These are phyloP conservation scores for Sideroxylon spinosum DNA, from an alignment of 179 eudicot species.

Conservation along the genomic window DNA sequence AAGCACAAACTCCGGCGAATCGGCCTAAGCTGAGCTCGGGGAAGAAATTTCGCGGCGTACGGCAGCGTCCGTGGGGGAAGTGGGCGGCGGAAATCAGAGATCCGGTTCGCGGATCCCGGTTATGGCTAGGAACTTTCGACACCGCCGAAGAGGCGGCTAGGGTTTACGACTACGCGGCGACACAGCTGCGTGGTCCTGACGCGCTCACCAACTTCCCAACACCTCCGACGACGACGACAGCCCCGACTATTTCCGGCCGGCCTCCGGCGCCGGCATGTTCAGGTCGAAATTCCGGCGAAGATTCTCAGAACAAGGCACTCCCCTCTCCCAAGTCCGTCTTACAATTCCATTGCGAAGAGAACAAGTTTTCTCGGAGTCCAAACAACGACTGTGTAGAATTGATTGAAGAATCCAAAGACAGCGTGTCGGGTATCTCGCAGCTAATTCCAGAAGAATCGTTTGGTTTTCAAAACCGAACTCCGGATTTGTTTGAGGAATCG, in stretches of 20 bases:
- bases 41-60: conserved; percentile 56
- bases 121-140: conserved; percentile 75
- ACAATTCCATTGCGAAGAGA: conserved; percentile 25
- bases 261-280: conserved; percentile 24
- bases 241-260: background rate
- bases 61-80: conserved; percentile 82
- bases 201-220: conserved; percentile 66
- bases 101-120: conserved; percentile 51
- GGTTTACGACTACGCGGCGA: conserved; percentile 79
- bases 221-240: conserved; percentile 15
- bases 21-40: conserved; percentile 22
- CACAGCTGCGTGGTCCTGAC: conserved; percentile 70
- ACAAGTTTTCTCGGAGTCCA: conserved; percentile 15
- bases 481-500: conserved; percentile 41
- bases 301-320: conserved; percentile 29
- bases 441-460: conserved; percentile 42
- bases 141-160: conserved; percentile 86
- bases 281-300: conserved; percentile 54
- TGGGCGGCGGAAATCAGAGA: conserved; percentile 94
- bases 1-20: background rate
- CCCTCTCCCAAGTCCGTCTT: conserved; percentile 71
- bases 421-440: conserved; percentile 21
- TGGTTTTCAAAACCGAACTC: conserved; percentile 31
- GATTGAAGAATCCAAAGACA: background rate
- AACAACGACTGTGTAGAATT: background rate